These are phyloP conservation scores for Aspergillus wentii DNA, from an alignment of 495 filamentous ascomycete genomes.

Conservation along the genomic window DNA sequence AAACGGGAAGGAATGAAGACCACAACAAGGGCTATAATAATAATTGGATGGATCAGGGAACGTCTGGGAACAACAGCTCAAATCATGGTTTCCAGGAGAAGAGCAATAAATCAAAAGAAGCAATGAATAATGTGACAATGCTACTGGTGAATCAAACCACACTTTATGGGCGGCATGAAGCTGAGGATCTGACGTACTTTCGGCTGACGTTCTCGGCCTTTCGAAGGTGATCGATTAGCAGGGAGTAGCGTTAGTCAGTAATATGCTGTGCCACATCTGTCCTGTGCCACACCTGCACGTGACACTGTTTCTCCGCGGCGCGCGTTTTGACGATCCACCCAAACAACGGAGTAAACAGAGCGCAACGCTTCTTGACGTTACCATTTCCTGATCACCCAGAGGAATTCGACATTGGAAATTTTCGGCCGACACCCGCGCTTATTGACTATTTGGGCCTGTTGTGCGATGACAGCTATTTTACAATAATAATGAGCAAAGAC, in stretches of 20 bases:
- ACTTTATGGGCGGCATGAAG: background rate
- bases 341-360: slow-evolving; percentile 35
- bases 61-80: slow-evolving; percentile 12
- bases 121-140: slow-evolving; percentile 5
- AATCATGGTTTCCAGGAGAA: slow-evolving; percentile 20
- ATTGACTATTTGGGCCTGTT: too few relatives aligned
- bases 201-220: slow-evolving; percentile 14
- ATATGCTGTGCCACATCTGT: background rate
- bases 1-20: slow-evolving; percentile 20
- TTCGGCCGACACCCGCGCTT: too few relatives aligned
- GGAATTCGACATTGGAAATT: too few relatives aligned
- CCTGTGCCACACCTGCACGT: slow-evolving; percentile 12
- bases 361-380: slow-evolving; percentile 7
- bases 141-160: background rate
- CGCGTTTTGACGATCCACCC: slow-evolving; percentile 19
- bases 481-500: slow-evolving; percentile 25
- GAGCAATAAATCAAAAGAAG: slow-evolving; percentile 10
- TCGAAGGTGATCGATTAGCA: background rate
- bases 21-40: slow-evolving; percentile 19
- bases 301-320: slow-evolving; percentile 14
- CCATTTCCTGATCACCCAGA: background rate
- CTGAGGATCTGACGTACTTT: slow-evolving; percentile 18
- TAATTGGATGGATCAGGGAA: slow-evolving; percentile 12
- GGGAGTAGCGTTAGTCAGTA: background rate
- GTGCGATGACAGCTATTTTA: background rate